Base-by-base conservation (phyloP, 257 asterid species). In the Ocimum tenuiflorum region DNA sequence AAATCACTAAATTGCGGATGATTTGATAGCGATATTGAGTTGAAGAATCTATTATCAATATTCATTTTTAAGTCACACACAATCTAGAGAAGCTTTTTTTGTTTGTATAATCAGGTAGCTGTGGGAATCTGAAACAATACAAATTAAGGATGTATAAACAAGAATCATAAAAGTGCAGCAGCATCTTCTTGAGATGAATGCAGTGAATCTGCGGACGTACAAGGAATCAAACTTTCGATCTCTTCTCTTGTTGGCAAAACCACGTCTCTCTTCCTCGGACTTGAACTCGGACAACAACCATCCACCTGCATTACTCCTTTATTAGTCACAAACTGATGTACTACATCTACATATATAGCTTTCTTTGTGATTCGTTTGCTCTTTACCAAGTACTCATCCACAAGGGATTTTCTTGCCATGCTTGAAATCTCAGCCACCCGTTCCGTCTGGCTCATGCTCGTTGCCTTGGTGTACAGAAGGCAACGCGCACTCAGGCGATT, bases 341-440 rank as follows among this genome's bases (percentile, higher is more conserved):
- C n/a, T n/a, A n/a, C n/a, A n/a, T n/a, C n/a, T n/a, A n/a, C n/a
- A n/a, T n/a, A n/a, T n/a, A n/a, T n/a, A n/a, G n/a, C n/a, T n/a
- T n/a, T n/a, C n/a, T n/a, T n/a, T n/a, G n/a, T 1, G 11, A 7
- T 20, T 11, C 29, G 14, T 36, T 3, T 46, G 38, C 5, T 53
- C 79, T 57, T n/a, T 77, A 81, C 87, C 83, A 72, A 77, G 76
- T 77, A 79, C 54, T 79, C 82, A 60, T 84, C 82, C 27, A 77
- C 47, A 54, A 84, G 83, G 49, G 74, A 74, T 77, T 68, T 68
- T 73, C 77, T 78, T 63, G 79, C 82, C 56, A 31, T 45, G 68
- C 49, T 63, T 10, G 83, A 72, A 59, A 84, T 81, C 59, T 81
- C 82, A 11, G 54, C 66, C 24, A 77, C 65, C 60, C 65, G 70